Base-by-base conservation (phyloP, 495 filamentous ascomycete genomes). In the Penicillium salamii region DNA sequence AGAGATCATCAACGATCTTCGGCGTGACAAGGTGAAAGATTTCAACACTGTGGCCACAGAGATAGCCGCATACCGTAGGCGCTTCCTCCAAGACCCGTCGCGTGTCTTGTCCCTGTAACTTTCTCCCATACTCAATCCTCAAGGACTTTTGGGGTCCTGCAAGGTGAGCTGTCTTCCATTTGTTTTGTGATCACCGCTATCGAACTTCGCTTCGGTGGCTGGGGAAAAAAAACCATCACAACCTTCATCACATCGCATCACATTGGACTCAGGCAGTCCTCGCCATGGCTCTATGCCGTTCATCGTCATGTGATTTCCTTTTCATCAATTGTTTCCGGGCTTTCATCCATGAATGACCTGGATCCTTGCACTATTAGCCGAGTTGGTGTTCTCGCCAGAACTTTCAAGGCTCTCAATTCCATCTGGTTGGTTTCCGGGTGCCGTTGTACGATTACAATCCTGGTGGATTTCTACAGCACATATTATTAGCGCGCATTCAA, bases 11-110 rank as follows among this genome's bases (percentile, higher is more conserved):
- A 80, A 84, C 56, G 78, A 85, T 29, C 78, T 97, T 62, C 85
- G 86, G 52, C 72, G 74, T 63, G 80, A 83, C 54, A 85, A 88
- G 65, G 78, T 88, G 59, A 85, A 81, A 67, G 89, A 95, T 57
- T 91, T 95, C 62, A 78, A 82, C 58, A 83, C 77, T 46, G 90
- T 97, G 65, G 89, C 89, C 39, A 66, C 78, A 52, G 83, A 87
- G 54, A 95, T 98, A 69, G 80, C 88, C 62, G 80, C 85, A 59
- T 95, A 88, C 69, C 89, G 93, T 75, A 78, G 80, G 65, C 73
- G 78, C 60, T 86, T 85, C 54, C 70, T 84, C 31, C 73, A 80
- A 52, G 83, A 85, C 53, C 70, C 71, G 42, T 68, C 72, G 38
- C 70, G 71, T 50, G 63, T 75, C 56, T 66, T 76, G 54, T 63